Evolutionary conservation across 208 protist genomes (phyloP).

Genomic region (Balamuthia mandrillaris): DNA sequence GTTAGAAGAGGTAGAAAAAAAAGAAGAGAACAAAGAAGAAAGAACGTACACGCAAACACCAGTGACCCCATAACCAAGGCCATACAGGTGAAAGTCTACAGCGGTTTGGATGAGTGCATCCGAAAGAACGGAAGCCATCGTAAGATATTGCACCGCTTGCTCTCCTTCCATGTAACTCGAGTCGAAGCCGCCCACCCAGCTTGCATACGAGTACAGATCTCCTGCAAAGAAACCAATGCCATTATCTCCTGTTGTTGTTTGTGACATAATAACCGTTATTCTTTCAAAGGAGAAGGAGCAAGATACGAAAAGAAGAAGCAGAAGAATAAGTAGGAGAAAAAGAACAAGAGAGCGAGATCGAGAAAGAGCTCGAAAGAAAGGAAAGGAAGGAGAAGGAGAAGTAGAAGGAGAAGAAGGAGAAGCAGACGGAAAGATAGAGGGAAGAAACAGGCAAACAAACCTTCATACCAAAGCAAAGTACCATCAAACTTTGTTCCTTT

Average conservation of each 20-base stretch:
- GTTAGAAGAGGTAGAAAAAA: not conserved
- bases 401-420: too few relatives aligned
- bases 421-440: too few relatives aligned
- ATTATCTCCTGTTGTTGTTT: not conserved
- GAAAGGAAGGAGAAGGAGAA: too few relatives aligned
- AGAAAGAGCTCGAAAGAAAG: not conserved
- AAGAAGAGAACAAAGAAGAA: not conserved
- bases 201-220: constrained; percentile 10
- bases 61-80: constrained; percentile 28
- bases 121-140: constrained; percentile 23
- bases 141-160: constrained; percentile 20
- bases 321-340: not conserved
- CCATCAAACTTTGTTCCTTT: constrained; percentile 14
- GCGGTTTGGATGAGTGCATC: constrained; percentile 23
- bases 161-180: constrained; percentile 24
- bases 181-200: constrained; percentile 29
- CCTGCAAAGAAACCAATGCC: constrained; percentile 43
- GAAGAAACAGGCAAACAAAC: too few relatives aligned
- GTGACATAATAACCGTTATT: not conserved
- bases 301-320: not conserved
- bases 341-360: not conserved
- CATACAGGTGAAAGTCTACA: constrained; percentile 10
- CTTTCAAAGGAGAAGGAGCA: not conserved
- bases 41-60: constrained; percentile 38
- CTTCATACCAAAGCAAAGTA: constrained; percentile 17